phyloP scores from a whole-genome alignment of 306 rosid species.

The Rosa rugosa region DNA sequence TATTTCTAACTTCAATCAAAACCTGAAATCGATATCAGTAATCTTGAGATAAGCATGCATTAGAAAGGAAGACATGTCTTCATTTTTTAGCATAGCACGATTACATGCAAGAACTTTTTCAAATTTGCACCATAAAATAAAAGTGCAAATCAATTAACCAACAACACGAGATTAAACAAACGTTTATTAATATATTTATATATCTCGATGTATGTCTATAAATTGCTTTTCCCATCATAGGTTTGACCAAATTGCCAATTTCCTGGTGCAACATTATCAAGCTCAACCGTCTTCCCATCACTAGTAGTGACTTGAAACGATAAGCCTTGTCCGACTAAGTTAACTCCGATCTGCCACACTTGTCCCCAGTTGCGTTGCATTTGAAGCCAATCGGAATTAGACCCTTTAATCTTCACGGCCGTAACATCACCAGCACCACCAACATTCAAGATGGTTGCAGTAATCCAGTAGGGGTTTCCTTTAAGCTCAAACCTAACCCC shows the following conservation, averaged over 20 bases:
- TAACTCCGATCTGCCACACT: conserved; percentile 29
- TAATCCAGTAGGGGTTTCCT: conserved; percentile 49
- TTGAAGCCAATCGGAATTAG: conserved; percentile 27
- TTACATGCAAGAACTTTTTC: too few species aligned
- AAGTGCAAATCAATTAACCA: not conserved
- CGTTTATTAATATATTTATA: too few species aligned
- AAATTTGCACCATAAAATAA: not conserved
- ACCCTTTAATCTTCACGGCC: conserved; percentile 39
- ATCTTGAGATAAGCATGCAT: not conserved
- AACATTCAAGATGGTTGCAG: conserved; percentile 48
- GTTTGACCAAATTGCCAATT: conserved; percentile 57
- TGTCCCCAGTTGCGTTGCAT: conserved; percentile 68
- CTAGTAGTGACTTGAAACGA: conserved; percentile 47
- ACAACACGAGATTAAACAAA: too few species aligned
- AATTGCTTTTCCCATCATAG: conserved; percentile 27
- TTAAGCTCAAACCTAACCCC: conserved; percentile 52
- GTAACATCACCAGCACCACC: conserved; percentile 58
- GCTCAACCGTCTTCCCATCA: conserved; percentile 35
- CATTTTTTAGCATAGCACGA: too few species aligned
- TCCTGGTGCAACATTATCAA: conserved; percentile 35
- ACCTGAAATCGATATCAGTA: too few species aligned
- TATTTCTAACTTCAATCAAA: too few species aligned
- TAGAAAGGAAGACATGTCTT: too few species aligned
- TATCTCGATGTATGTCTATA: not conserved
- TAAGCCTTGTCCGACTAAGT: conserved; percentile 45